phyloP scores from a whole-genome alignment of 495 filamentous ascomycete genomes.

The Pseudevernia furfuracea region DNA sequence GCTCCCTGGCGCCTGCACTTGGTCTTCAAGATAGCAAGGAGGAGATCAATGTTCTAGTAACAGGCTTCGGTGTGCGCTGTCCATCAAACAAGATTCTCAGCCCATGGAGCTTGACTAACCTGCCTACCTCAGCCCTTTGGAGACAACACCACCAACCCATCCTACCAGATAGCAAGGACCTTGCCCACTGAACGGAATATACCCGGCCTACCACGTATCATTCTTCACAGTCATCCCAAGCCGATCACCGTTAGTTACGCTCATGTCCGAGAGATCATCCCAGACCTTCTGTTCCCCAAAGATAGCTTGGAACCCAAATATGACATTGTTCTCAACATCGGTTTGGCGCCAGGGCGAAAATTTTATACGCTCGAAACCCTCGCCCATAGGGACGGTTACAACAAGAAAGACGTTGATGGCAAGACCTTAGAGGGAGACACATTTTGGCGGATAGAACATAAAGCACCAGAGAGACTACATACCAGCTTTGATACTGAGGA shows the following conservation, averaged over 20 bases:
- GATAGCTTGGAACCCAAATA: constrained; percentile 33
- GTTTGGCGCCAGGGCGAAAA: constrained; percentile 63
- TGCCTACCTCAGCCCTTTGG: constrained; percentile 53
- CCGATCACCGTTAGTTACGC: constrained; percentile 64
- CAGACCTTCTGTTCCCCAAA: constrained; percentile 40
- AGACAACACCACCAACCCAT: constrained; percentile 59
- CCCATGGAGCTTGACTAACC: constrained; percentile 13
- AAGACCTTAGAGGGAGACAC: constrained; percentile 44
- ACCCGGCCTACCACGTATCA: constrained; percentile 44
- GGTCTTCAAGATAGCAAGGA: constrained; percentile 24
- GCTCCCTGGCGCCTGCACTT: constrained; percentile 14
- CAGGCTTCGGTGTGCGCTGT: constrained; percentile 62
- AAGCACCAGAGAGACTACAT: constrained; percentile 35
- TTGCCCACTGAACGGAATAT: constrained; percentile 35
- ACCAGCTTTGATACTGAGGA: constrained; percentile 47
- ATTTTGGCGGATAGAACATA: constrained; percentile 38
- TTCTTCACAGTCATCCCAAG: constrained; percentile 55
- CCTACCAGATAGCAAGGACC: constrained; percentile 56
- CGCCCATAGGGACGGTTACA: constrained; percentile 71
- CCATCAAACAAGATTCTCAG: constrained; percentile 5
- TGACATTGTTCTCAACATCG: constrained; percentile 69
- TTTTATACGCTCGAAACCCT: constrained; percentile 64
- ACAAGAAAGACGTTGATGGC: constrained; percentile 59
- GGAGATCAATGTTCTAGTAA: constrained; percentile 61
- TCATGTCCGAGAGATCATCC: constrained; percentile 54